Percentiles rank a stretch among this genome's conserved stretches.
These are phyloP conservation scores for Carpinus viminea DNA, from an alignment of 306 rosid species.

Conservation along the genomic window DNA sequence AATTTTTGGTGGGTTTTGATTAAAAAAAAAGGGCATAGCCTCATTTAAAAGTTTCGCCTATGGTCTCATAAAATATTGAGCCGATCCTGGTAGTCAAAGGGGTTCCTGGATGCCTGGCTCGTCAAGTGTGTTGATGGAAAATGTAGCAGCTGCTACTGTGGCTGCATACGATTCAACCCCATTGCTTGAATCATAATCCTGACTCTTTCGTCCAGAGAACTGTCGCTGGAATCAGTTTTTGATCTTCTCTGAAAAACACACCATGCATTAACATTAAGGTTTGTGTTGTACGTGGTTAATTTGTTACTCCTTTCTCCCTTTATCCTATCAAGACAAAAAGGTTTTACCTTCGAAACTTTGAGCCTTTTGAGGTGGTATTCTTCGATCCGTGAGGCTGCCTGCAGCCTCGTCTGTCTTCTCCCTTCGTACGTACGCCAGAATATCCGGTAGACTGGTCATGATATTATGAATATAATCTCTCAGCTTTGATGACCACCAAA, in stretches of 20 bases:
- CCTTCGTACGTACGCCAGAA: constrained; percentile 26
- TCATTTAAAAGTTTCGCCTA: too few species aligned
- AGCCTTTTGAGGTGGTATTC: constrained; percentile 40
- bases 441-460: constrained; percentile 31
- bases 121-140: constrained; percentile 47
- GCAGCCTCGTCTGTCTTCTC: constrained; percentile 22
- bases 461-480: background rate
- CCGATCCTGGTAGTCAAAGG: too few species aligned
- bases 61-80: too few species aligned
- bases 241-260: constrained; percentile 49
- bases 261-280: background rate
- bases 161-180: constrained; percentile 45
- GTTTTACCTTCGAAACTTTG: constrained; percentile 62
- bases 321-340: background rate
- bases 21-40: too few species aligned
- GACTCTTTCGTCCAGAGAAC: constrained; percentile 41
- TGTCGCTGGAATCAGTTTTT: constrained; percentile 60
- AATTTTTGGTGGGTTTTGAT: too few species aligned
- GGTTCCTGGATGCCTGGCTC: constrained; percentile 17
- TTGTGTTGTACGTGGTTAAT: background rate
- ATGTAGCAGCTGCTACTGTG: constrained; percentile 80
- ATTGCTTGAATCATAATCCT: constrained; percentile 40
- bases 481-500: too few species aligned
- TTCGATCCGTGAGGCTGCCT: constrained; percentile 39
- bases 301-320: background rate